Evolutionary conservation across 225 moss, liverwort and hornwort species (phyloP).

Genomic region (Marchantia paleacea): DNA sequence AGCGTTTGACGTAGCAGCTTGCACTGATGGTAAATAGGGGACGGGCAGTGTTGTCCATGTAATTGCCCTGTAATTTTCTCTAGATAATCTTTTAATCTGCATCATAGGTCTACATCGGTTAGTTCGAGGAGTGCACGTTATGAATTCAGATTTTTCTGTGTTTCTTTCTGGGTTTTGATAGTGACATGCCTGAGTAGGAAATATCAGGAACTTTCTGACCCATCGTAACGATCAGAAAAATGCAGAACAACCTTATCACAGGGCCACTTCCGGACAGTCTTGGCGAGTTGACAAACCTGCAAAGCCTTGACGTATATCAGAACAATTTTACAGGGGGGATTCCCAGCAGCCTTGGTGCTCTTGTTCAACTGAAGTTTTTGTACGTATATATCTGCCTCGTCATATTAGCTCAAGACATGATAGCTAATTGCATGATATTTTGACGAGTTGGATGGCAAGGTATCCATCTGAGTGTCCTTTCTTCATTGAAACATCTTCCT

Average conservation of each 20-base stretch:
- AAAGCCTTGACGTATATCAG: constrained; percentile 87
- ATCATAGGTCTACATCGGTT: no score
- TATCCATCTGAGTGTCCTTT: background rate
- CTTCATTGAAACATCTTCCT: background rate
- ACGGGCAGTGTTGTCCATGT: no score
- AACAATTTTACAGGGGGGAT: constrained; percentile 79
- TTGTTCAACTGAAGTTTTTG: constrained; percentile 74
- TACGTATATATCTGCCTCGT: constrained; percentile 29
- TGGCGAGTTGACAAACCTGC: constrained; percentile 60
- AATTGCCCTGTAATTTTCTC: no score
- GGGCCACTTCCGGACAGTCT: constrained; percentile 68
- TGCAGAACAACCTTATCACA: constrained; percentile 85
- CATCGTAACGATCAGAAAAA: constrained; percentile 46
- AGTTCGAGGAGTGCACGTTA: no score
- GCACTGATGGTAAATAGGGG: no score
- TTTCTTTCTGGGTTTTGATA: no score
- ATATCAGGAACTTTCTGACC: background rate
- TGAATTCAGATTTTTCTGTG: no score
- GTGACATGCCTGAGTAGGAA: background rate
- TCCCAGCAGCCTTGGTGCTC: constrained; percentile 71
- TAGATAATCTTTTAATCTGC: no score
- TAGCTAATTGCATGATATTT: background rate
- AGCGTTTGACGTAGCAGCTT: background rate
- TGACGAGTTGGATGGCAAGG: background rate
- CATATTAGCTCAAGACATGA: no score